Evolutionary conservation across 1,284 basidiomycete species (phyloP), one percentile per base, ranked within the genome.

Genomic region (Ceratobasidium sp.): DNA sequence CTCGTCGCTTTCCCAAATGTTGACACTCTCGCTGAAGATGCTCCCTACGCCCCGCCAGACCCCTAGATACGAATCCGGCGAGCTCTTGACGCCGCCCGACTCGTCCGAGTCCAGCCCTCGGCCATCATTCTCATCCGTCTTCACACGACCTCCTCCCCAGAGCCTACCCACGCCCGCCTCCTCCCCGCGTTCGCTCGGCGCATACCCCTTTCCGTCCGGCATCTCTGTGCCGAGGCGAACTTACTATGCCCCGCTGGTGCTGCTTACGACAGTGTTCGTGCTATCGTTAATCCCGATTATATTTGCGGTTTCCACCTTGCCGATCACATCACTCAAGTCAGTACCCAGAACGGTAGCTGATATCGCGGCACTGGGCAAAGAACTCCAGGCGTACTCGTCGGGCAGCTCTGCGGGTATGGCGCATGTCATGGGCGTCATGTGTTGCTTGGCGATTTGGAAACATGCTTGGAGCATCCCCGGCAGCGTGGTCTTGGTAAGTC

Each of bases 391-490:
- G 56, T 94, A 94, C 80, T 54, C 53, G 79, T 91, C 90, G 76
- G 92, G 91, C 5, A 67, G 65, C 51, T 79, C 84, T 17, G 84
- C 82, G 1, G 87, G 90, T 19, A 85, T 89, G 74, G 86, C 87
- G 4, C 93, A 94, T 81, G 91, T 94, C 57, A 82, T 96, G 57
- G 89, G 87, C n/a, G 94, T 95, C 48, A 87, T 97, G 79, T 90
- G 91, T 47, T 86, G 95, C n/a, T 90, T 92, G 24, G 93, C 93
- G 1, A 86, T 94, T 45, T 97, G 94, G 94, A 97, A 96, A 83
- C 95, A 97, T 81, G 94, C 95, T 7, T 97, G 95, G 95, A 96
- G 94, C 76, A 89, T 97, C 64, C 95, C 95, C 4, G 95, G 95
- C 5, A 95, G 93, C 76, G 94, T 96, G 69, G 87, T 97, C 73